Conservation (phyloP, 768 basidiomycete genomes). For the Porphyrellus cyaneotinctus region DNA sequence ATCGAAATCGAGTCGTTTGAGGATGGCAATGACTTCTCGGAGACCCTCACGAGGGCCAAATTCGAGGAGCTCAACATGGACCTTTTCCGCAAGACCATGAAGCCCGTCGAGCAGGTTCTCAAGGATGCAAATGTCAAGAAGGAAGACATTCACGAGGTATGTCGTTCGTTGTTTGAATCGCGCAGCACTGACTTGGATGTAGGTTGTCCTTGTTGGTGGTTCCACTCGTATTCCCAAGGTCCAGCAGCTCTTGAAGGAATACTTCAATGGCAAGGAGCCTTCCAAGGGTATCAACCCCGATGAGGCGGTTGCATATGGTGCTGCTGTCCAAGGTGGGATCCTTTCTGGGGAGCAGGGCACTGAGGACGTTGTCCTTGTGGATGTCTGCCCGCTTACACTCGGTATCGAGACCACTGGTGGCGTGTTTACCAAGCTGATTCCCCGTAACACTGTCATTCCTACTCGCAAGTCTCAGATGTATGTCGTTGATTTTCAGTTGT, state of each 20-base stretch:
- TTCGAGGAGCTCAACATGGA: slow-evolving; percentile 99
- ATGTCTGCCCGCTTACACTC: slow-evolving; percentile 94
- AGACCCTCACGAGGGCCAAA: slow-evolving; percentile 96
- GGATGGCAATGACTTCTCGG: slow-evolving; percentile 80
- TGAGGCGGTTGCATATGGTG: slow-evolving; percentile 98
- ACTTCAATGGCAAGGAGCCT: slow-evolving; percentile 94
- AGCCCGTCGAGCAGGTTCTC: slow-evolving; percentile 97
- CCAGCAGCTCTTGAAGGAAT: slow-evolving; percentile 96
- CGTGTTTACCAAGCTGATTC: slow-evolving; percentile 96
- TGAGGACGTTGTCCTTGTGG: slow-evolving; percentile 89
- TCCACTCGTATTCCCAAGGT: slow-evolving; percentile 99
- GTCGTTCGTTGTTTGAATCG: slow-evolving; percentile 6
- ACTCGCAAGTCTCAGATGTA: slow-evolving; percentile 95
- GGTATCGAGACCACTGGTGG: slow-evolving; percentile 99
- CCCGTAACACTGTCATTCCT: slow-evolving; percentile 97
- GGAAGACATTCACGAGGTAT: slow-evolving; percentile 88
- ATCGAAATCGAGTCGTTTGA: slow-evolving; percentile 78
- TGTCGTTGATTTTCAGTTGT: slow-evolving; percentile 17
- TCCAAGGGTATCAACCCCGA: slow-evolving; percentile 99
- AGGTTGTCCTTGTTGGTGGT: slow-evolving; percentile 91
- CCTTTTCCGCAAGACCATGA: slow-evolving; percentile 99
- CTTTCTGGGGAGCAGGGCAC: slow-evolving; percentile 92
- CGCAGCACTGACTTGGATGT: not conserved
- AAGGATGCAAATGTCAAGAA: slow-evolving; percentile 99
- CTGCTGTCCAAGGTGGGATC: slow-evolving; percentile 97